These are phyloP conservation scores for Starmerella powellii DNA, from an alignment of 805 yeast genomes.

Conservation along the genomic window DNA sequence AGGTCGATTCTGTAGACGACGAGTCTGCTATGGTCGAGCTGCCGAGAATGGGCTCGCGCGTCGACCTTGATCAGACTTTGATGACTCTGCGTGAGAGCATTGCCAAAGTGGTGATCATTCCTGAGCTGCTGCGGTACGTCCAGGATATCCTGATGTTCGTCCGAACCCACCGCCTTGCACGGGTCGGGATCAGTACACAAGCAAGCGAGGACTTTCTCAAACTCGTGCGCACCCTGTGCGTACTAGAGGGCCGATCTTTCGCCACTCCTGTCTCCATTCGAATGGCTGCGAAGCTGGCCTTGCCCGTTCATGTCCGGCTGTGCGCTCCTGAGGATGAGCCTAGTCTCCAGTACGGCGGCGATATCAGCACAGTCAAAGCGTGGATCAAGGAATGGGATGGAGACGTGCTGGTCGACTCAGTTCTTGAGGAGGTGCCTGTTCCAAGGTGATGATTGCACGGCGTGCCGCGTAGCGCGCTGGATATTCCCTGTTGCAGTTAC, in stretches of 20 bases:
- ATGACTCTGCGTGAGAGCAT: not conserved
- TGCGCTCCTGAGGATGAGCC: conserved; percentile 38
- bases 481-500: too few species aligned
- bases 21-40: conserved; percentile 10
- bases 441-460: conserved; percentile 32
- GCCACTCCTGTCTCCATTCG: conserved; percentile 46
- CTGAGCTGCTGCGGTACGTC: conserved; percentile 43
- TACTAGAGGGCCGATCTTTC: conserved; percentile 33
- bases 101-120: conserved; percentile 31
- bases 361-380: conserved; percentile 32
- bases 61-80: not conserved
- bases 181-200: conserved; percentile 41
- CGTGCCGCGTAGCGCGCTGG: not conserved
- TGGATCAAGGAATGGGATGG: conserved; percentile 38
- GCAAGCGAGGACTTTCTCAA: conserved; percentile 35
- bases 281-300: conserved; percentile 36
- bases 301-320: conserved; percentile 39
- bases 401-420: conserved; percentile 41
- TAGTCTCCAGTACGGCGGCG: conserved; percentile 46
- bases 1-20: conserved; percentile 4
- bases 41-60: conserved; percentile 1
- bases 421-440: conserved; percentile 39
- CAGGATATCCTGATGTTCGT: conserved; percentile 44
- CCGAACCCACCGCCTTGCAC: conserved; percentile 44
- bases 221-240: conserved; percentile 34